Evolutionary conservation across 495 filamentous ascomycete species (phyloP).

Genomic region (Xylaria grammica): DNA sequence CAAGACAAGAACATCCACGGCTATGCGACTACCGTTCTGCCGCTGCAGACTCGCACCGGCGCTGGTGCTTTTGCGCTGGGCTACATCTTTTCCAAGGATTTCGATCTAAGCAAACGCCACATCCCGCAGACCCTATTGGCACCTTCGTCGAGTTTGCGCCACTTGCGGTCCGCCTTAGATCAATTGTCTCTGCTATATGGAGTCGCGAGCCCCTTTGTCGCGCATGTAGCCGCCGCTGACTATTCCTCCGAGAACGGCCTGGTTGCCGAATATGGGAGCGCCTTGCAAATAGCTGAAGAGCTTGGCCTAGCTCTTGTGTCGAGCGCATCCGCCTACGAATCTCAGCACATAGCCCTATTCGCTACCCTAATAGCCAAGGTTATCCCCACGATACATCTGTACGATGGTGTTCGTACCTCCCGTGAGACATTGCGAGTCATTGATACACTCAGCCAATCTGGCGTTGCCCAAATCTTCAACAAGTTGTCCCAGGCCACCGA

Average conservation of each 20-base stretch:
- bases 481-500: slow-evolving; percentile 64
- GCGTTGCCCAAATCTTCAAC: slow-evolving; percentile 73
- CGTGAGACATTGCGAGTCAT: slow-evolving; percentile 85
- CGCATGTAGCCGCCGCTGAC: slow-evolving; percentile 92
- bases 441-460: slow-evolving; percentile 76
- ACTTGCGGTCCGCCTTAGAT: slow-evolving; percentile 83
- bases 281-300: slow-evolving; percentile 85
- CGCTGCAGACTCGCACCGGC: slow-evolving; percentile 86
- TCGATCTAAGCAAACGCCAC: slow-evolving; percentile 86
- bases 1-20: slow-evolving; percentile 79
- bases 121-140: slow-evolving; percentile 89
- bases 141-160: slow-evolving; percentile 77
- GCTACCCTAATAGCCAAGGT: slow-evolving; percentile 80
- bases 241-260: slow-evolving; percentile 73
- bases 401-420: slow-evolving; percentile 86
- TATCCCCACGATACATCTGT: slow-evolving; percentile 86
- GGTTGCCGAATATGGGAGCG: slow-evolving; percentile 84
- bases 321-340: slow-evolving; percentile 84
- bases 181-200: slow-evolving; percentile 88
- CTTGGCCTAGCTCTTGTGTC: slow-evolving; percentile 85
- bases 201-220: slow-evolving; percentile 87
- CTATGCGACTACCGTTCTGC: slow-evolving; percentile 73
- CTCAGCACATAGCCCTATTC: slow-evolving; percentile 94
- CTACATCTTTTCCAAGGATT: slow-evolving; percentile 96
- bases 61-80: slow-evolving; percentile 92